phyloP scores from a whole-genome alignment of 2,329 filamentous ascomycete species.

The Botrytis cinerea region DNA sequence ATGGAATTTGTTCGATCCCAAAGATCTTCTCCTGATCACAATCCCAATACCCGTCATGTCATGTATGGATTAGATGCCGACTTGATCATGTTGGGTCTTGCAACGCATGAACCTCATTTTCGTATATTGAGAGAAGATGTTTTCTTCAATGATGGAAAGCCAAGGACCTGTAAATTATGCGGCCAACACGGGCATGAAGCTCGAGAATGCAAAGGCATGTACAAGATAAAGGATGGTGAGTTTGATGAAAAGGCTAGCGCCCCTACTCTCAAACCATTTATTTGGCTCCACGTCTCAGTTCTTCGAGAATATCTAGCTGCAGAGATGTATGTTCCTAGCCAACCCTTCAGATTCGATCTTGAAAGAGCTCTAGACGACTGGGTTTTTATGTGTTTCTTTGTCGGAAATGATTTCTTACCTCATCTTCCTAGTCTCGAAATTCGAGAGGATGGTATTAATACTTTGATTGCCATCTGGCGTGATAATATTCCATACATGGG shows the following conservation, averaged over 20 bases:
- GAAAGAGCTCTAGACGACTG: slow-evolving; percentile 95
- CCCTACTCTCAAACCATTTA: slow-evolving; percentile 81
- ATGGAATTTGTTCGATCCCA: slow-evolving; percentile 98
- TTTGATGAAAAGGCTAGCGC: slow-evolving; percentile 78
- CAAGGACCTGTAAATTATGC: slow-evolving; percentile 81
- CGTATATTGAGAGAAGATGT: slow-evolving; percentile 95
- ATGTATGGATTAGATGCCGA: slow-evolving; percentile 98
- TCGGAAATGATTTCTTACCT: slow-evolving; percentile 96
- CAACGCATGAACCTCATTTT: slow-evolving; percentile 96
- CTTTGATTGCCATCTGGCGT: slow-evolving; percentile 93
- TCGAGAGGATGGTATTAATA: slow-evolving; percentile 95
- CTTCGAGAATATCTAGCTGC: slow-evolving; percentile 90
- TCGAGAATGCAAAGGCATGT: slow-evolving; percentile 77
- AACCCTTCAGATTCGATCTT: slow-evolving; percentile 87
- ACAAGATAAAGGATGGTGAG: slow-evolving; percentile 76
- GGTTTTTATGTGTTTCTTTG: slow-evolving; percentile 99
- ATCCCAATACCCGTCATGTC: slow-evolving; percentile 96
- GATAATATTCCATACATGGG: slow-evolving; percentile 90
- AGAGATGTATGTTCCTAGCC: slow-evolving; percentile 79
- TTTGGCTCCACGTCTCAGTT: slow-evolving; percentile 94
- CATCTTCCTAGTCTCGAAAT: slow-evolving; percentile 98
- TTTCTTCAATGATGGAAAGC: slow-evolving; percentile 84
- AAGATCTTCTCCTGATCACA: slow-evolving; percentile 83
- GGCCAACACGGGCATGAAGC: slow-evolving; percentile 91
- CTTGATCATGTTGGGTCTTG: slow-evolving; percentile 96